These are phyloP conservation scores for Teunomyces funiuensis DNA, from an alignment of 805 yeast genomes.

Conservation along the genomic window DNA sequence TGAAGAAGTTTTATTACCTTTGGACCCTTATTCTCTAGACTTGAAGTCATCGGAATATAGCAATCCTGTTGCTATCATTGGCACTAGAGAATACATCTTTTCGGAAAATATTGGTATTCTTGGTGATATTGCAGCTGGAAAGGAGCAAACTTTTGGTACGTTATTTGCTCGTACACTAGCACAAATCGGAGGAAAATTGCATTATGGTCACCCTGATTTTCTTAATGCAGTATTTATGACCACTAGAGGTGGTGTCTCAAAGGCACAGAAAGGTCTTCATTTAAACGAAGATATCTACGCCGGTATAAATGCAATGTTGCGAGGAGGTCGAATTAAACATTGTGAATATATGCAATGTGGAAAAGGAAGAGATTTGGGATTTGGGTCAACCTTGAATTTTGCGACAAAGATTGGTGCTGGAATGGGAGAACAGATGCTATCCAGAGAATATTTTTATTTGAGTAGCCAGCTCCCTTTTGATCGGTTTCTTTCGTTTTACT, in stretches of 20 bases:
- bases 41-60: slow-evolving; percentile 18
- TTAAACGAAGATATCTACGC: slow-evolving; percentile 85
- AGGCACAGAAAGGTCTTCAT: slow-evolving; percentile 80
- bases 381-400: slow-evolving; percentile 78
- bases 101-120: slow-evolving; percentile 80
- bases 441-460: slow-evolving; percentile 77
- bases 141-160: slow-evolving; percentile 86
- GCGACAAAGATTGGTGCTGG: slow-evolving; percentile 87
- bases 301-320: slow-evolving; percentile 73
- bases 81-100: slow-evolving; percentile 81
- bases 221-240: slow-evolving; percentile 74
- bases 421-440: slow-evolving; percentile 85
- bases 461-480: slow-evolving; percentile 78
- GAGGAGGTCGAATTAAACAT: slow-evolving; percentile 84
- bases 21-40: slow-evolving; percentile 12
- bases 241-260: slow-evolving; percentile 84
- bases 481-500: slow-evolving; percentile 74
- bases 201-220: slow-evolving; percentile 87
- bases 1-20: slow-evolving; percentile 48
- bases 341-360: slow-evolving; percentile 86
- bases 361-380: slow-evolving; percentile 83
- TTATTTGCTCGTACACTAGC: slow-evolving; percentile 81
- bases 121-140: slow-evolving; percentile 87
- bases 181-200: slow-evolving; percentile 78
- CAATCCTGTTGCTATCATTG: slow-evolving; percentile 76